These are phyloP conservation scores for Gaertneriomyces sp. DNA, from an alignment of 192 early-diverging fungal species.

Conservation along the genomic window DNA sequence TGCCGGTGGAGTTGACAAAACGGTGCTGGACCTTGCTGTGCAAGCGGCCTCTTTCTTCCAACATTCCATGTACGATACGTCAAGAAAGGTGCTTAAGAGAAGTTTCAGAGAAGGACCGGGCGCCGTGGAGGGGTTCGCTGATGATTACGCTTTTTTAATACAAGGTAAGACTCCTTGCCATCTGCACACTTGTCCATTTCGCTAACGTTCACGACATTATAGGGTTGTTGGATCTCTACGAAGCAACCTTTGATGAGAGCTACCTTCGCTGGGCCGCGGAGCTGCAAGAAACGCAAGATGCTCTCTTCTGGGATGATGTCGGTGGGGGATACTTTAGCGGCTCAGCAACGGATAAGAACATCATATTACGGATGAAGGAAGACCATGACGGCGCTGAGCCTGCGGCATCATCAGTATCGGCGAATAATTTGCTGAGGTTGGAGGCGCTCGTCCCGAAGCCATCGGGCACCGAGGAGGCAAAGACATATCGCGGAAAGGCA, in stretches of 20 bases:
- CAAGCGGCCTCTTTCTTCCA: constrained; percentile 47
- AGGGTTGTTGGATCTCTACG: constrained; percentile 57
- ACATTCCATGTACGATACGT: constrained; percentile 41
- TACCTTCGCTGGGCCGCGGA: constrained; percentile 61
- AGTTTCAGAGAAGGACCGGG: constrained; percentile 48
- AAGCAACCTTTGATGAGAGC: constrained; percentile 42
- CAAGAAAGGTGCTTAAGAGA: constrained; percentile 35
- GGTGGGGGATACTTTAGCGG: constrained; percentile 51
- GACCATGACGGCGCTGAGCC: constrained; percentile 69
- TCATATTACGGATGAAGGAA: constrained; percentile 56
- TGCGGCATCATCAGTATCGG: constrained; percentile 49
- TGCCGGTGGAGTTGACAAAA: constrained; percentile 16
- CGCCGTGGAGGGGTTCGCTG: constrained; percentile 50
- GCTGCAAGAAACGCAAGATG: constrained; percentile 54
- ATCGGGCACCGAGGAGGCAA: background rate
- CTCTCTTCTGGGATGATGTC: constrained; percentile 53
- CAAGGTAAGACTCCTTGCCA: constrained; percentile 2
- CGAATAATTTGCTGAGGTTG: constrained; percentile 53
- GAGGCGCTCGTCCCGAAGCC: constrained; percentile 32
- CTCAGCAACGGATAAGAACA: constrained; percentile 33
- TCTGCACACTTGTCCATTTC: background rate
- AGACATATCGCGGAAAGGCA: constrained; percentile 29
- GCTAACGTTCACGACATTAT: background rate
- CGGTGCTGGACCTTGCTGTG: constrained; percentile 40
- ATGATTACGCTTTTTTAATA: constrained; percentile 60